phyloP scores from a whole-genome alignment of 306 rosid genomes.

The Macrotyloma uniflorum region DNA sequence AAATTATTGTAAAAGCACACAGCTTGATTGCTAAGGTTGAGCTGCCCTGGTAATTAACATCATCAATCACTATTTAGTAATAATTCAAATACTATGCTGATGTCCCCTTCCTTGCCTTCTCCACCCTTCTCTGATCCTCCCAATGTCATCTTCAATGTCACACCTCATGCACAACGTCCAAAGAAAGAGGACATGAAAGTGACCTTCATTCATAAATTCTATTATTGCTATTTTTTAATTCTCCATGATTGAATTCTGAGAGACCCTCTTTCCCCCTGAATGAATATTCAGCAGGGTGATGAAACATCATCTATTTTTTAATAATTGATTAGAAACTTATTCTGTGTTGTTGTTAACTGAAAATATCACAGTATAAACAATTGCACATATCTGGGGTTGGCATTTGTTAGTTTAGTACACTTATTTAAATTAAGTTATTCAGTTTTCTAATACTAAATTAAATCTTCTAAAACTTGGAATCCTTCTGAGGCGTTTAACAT shows the following conservation, averaged over 20 bases:
- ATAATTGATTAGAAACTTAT: neutral
- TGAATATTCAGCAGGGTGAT: too few species aligned
- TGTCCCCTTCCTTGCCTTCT: slow-evolving; percentile 24
- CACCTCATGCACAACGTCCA: too few species aligned
- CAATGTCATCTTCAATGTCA: neutral
- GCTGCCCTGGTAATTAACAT: neutral
- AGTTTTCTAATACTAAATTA: neutral
- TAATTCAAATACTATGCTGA: slow-evolving; percentile 2
- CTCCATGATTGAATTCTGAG: slow-evolving; percentile 1
- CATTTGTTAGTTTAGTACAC: neutral
- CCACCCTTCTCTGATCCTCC: slow-evolving; percentile 3
- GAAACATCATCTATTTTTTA: neutral
- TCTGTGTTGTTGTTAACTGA: neutral
- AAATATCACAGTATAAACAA: neutral
- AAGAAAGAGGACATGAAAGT: neutral
- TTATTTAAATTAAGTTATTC: neutral
- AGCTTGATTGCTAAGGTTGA: neutral
- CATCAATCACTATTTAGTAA: slow-evolving; percentile 1
- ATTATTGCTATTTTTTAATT: neutral
- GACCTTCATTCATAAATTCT: neutral
- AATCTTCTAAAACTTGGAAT: neutral
- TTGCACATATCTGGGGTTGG: neutral
- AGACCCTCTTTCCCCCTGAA: neutral
- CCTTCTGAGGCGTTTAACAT: neutral
- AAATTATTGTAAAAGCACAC: neutral